Base-by-base conservation (phyloP, 1,284 basidiomycete species). In the Kwoniella shivajii region DNA sequence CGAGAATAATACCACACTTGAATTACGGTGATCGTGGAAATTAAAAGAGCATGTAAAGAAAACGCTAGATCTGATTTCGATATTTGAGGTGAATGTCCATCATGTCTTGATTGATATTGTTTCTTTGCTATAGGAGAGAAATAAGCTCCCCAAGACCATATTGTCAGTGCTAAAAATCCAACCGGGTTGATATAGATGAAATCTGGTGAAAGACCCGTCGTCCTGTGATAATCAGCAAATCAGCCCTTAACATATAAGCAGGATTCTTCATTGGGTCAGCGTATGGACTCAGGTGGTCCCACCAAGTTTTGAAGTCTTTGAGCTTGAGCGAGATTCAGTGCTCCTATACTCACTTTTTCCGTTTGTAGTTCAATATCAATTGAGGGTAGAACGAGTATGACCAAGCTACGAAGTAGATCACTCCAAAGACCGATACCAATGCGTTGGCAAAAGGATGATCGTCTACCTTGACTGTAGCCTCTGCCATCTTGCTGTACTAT, bases 381-480 rank as follows among this genome's bases (percentile, higher is more conserved):
- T 80, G 80, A 2, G 79, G 80, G 60, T 80, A 80, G 68, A 82
- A 81, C 3, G 74, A 76, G 5, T 68, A 54, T 11, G 72, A 74
- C 78, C 78, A 79, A 20, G 75, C 70, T 20, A 64, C 41, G 42
- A 77, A 78, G 68, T 79, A 79, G n/a, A 61, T 63, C 9, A 75
- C 56, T 10, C 76, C 76, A 41, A 64, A 67, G 29, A 69, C 31
- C 11, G 54, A 47, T 11, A 66, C 61, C 11, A 73, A 44, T 18
- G 57, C 50, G 0, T 57, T 30, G 43, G 52, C 56, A 31, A 64
- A 39, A 1, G 61, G 57, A 34, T 66, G 61, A 6, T 29, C 22
- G 13, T 54, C 7, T 27, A 3, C 10, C 3, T 18, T 27, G 16
- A 27, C 7, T 3, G 16, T 41, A 24, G 29, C 16, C 1, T 6